Evolutionary conservation across 306 rosid species (phyloP), one percentile per base, ranked within the genome.

Genomic region (Quillaja saponaria): DNA sequence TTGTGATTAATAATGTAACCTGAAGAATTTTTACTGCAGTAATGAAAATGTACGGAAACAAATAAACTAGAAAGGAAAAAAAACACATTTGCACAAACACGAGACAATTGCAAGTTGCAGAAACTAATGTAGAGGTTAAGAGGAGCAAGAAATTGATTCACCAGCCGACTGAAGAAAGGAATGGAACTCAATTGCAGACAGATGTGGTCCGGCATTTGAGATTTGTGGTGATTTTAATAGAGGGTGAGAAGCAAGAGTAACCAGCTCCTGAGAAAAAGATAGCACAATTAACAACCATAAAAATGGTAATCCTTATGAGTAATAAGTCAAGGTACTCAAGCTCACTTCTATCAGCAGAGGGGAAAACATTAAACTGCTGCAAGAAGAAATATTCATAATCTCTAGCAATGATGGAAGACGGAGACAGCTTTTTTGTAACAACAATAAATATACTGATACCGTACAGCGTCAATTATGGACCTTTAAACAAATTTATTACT

Each of bases 131-230:
- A n/a, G n/a, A n/a, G n/a, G n/a, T n/a, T n/a, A n/a, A n/a, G n/a
- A n/a, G n/a, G n/a, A n/a, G n/a, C n/a, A n/a, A n/a, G n/a, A n/a
- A n/a, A n/a, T n/a, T n/a, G n/a, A n/a, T n/a, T 63, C 49, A 88
- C 98, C 82, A 57, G 85, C 80, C n/a, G 53, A 79, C 45, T 71
- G 79, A 59, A 92, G 80, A 60, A 82, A 74, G 33, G 90, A 92
- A 76, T 92, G 96, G 67, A 92, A 92, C 68, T 88, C 95, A 38
- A 20, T 52, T 8, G 96, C 92, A 31, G 98, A 82, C 46, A 92
- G 87, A 86, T 88, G 96, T 47, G 31, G 79, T 63, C 98, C 98
- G 6, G 98, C 90, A 59, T 86, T 71, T 9, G 94, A 80, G 50
- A 92, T 71, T 58, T 86, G 84, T 0, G 98, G 98, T 35, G 79